Percentiles rank a stretch among this genome's conserved stretches.
Evolutionary conservation across 1,139 yeast species (phyloP).

Genomic region (Meyerozyma carpophila): DNA sequence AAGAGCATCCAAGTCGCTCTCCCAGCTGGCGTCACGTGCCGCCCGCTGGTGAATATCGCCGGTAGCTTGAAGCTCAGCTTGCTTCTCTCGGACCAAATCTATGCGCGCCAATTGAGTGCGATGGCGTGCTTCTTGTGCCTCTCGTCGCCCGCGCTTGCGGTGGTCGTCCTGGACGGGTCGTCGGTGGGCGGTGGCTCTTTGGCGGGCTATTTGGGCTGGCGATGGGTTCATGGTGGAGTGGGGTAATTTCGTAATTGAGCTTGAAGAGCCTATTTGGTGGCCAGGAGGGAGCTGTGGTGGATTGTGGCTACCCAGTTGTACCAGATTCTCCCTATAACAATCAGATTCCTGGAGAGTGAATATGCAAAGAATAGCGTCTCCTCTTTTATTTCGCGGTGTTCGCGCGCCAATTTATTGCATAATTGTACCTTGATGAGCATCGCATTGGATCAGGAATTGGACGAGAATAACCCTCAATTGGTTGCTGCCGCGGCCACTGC

Average conservation of each 20-base stretch:
- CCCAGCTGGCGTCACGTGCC: background rate
- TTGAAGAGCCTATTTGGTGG: too few species aligned
- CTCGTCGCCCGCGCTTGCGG: background rate
- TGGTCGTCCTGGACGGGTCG: background rate
- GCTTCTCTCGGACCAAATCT: background rate
- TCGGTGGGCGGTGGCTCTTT: background rate
- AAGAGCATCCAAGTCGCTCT: constrained; percentile 6
- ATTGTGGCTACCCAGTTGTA: background rate
- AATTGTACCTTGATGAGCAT: background rate
- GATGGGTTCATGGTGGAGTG: too few species aligned
- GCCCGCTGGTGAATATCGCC: background rate
- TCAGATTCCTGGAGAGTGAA: background rate
- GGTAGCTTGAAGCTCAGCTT: background rate
- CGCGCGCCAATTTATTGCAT: background rate
- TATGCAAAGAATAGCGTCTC: too few species aligned
- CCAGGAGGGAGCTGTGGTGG: background rate
- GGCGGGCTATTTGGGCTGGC: background rate
- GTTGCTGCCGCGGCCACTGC: background rate
- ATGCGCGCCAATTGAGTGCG: background rate
- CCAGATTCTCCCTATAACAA: too few species aligned
- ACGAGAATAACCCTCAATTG: background rate
- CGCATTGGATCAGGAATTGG: background rate
- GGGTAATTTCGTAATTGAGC: too few species aligned
- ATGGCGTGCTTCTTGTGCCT: background rate
- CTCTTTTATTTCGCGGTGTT: background rate